phyloP scores from a whole-genome alignment of 805 yeast genomes.

The Pichia thaimueangensis region DNA sequence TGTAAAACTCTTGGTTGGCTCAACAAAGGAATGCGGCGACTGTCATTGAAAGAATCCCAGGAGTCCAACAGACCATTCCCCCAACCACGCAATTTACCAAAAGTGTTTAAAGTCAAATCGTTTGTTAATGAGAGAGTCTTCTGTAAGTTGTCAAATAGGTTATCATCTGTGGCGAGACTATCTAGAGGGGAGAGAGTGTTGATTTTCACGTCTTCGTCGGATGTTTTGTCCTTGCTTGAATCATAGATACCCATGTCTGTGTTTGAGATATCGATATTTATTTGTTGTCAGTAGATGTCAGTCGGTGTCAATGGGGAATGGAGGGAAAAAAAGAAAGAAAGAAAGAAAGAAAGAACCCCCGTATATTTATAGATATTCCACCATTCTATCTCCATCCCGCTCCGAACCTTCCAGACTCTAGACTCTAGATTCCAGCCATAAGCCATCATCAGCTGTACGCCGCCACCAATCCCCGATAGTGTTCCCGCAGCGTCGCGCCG shows the following conservation, averaged over 20 bases:
- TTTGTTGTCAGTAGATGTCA: not conserved
- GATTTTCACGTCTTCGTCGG: slow-evolving; percentile 4
- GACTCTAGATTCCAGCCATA: no score
- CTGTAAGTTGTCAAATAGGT: slow-evolving; percentile 1
- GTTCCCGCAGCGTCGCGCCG: no score
- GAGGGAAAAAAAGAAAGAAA: no score
- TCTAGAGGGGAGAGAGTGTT: slow-evolving; percentile 7
- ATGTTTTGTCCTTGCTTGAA: slow-evolving; percentile 5
- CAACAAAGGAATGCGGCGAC: not conserved
- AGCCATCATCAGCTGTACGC: not conserved
- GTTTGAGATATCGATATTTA: no score
- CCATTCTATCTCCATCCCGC: no score
- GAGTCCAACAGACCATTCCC: no score
- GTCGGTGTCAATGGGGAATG: no score
- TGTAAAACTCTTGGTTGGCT: slow-evolving; percentile 1
- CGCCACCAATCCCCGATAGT: no score
- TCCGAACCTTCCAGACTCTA: no score
- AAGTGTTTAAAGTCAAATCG: slow-evolving; percentile 12
- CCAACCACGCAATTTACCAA: slow-evolving; percentile 8
- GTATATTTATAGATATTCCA: no score
- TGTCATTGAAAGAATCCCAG: slow-evolving; percentile 4
- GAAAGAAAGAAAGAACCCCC: no score
- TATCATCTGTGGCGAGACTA: not conserved
- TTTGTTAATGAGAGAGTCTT: slow-evolving; percentile 13
- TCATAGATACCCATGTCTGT: slow-evolving; percentile 14